Evolutionary conservation across 495 filamentous ascomycete genomes (phyloP).

Genomic region (Daldinia concentrica): DNA sequence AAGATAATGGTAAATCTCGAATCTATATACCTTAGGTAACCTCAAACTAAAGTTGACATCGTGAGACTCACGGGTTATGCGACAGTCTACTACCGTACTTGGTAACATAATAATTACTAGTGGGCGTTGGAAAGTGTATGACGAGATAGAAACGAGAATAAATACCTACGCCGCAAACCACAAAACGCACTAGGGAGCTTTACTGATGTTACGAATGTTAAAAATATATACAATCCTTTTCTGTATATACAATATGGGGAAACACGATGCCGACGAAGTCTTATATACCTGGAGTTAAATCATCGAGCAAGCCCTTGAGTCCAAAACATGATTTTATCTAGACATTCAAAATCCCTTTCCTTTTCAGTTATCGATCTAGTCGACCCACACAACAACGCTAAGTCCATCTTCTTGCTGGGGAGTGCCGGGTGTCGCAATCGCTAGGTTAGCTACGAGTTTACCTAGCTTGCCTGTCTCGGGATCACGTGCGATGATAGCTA

Average conservation of each 20-base stretch:
- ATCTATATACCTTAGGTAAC: too few species aligned
- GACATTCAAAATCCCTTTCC: background rate
- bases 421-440: slow-evolving; percentile 52
- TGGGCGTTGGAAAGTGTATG: too few species aligned
- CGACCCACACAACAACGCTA: slow-evolving; percentile 57
- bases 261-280: background rate
- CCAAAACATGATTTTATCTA: background rate
- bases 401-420: slow-evolving; percentile 58
- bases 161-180: too few species aligned
- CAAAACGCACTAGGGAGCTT: too few species aligned
- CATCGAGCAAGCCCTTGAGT: background rate
- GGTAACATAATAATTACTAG: too few species aligned
- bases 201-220: too few species aligned
- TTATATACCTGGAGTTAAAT: background rate
- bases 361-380: slow-evolving; percentile 37
- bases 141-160: too few species aligned
- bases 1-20: too few species aligned
- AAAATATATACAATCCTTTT: background rate
- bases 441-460: slow-evolving; percentile 53
- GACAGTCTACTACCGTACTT: too few species aligned
- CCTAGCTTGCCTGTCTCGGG: slow-evolving; percentile 64
- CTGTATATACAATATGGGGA: background rate
- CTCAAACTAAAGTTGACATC: too few species aligned
- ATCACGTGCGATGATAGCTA: slow-evolving; percentile 69
- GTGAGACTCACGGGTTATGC: too few species aligned